Percentiles rank a stretch among this genome's conserved stretches.
Evolutionary conservation across 2,329 filamentous ascomycete genomes (phyloP).

Genomic region (Stagonosporopsis rhizophila): DNA sequence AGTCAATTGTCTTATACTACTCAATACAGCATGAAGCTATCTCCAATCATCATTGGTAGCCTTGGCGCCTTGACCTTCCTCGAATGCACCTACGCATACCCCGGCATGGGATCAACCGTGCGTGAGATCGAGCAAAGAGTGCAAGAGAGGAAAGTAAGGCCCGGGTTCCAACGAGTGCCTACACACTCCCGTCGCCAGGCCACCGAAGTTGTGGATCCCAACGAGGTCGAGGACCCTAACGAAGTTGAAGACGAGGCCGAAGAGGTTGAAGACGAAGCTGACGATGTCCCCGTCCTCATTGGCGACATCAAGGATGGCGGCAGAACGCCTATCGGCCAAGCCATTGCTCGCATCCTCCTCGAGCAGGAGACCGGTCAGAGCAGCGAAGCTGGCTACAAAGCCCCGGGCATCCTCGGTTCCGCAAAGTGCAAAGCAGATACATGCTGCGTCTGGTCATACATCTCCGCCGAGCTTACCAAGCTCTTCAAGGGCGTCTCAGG

Average conservation of each 20-base stretch:
- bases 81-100: slow-evolving; percentile 25
- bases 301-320: slow-evolving; percentile 33
- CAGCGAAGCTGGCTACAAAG: slow-evolving; percentile 10
- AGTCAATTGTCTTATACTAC: background rate
- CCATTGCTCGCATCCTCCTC: slow-evolving; percentile 31
- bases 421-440: slow-evolving; percentile 32
- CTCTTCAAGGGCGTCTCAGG: slow-evolving; percentile 29
- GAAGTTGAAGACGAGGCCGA: background rate
- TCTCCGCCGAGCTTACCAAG: slow-evolving; percentile 23
- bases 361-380: slow-evolving; percentile 22
- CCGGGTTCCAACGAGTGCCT: background rate
- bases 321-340: slow-evolving; percentile 22
- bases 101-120: slow-evolving; percentile 24
- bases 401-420: slow-evolving; percentile 17
- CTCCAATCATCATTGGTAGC: slow-evolving; percentile 18
- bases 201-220: background rate
- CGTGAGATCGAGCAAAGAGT: slow-evolving; percentile 10
- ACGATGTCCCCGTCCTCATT: slow-evolving; percentile 26
- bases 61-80: slow-evolving; percentile 23
- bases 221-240: background rate
- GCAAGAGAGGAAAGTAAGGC: background rate
- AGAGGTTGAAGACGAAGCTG: slow-evolving; percentile 19
- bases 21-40: slow-evolving; percentile 25
- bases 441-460: slow-evolving; percentile 36
- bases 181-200: slow-evolving; percentile 1